phyloP scores from a whole-genome alignment of 768 basidiomycete genomes.

The Fistulinella prunicolor region DNA sequence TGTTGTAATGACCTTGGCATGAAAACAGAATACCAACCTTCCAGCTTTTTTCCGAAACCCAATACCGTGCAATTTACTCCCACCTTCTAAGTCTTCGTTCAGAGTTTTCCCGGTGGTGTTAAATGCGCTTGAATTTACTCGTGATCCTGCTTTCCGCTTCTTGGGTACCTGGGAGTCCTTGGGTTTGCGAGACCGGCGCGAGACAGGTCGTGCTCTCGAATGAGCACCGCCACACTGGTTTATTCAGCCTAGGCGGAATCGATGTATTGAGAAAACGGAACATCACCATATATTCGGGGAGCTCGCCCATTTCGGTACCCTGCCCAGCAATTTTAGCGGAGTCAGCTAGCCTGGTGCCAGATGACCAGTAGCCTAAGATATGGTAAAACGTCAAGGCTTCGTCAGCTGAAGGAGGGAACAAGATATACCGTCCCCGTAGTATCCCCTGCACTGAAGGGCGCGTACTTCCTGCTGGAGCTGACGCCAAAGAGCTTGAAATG shows the following conservation, averaged over 20 bases:
- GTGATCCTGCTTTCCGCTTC: slow-evolving; percentile 67
- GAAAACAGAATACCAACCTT: slow-evolving; percentile 46
- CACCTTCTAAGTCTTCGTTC: slow-evolving; percentile 39
- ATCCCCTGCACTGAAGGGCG: slow-evolving; percentile 67
- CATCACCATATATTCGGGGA: slow-evolving; percentile 75
- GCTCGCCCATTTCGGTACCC: slow-evolving; percentile 51
- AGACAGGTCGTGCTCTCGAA: slow-evolving; percentile 53
- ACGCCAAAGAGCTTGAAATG: slow-evolving; percentile 73
- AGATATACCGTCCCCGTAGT: slow-evolving; percentile 73
- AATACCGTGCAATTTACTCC: slow-evolving; percentile 42
- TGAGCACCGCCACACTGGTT: slow-evolving; percentile 79
- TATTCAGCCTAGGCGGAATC: background rate
- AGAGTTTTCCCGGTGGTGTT: slow-evolving; percentile 53
- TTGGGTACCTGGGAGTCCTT: slow-evolving; percentile 63
- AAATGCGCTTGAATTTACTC: slow-evolving; percentile 64
- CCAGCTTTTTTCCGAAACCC: slow-evolving; percentile 72
- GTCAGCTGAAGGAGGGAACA: background rate
- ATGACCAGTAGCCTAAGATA: slow-evolving; percentile 75
- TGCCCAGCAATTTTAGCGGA: slow-evolving; percentile 52
- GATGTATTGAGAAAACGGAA: background rate
- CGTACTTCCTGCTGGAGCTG: slow-evolving; percentile 64
- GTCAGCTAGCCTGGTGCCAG: slow-evolving; percentile 67
- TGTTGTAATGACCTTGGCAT: background rate
- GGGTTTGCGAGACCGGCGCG: slow-evolving; percentile 42
- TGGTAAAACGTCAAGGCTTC: slow-evolving; percentile 4